Base-by-base conservation (phyloP, 805 yeast genomes). In the Zygosaccharomyces bisporus region DNA sequence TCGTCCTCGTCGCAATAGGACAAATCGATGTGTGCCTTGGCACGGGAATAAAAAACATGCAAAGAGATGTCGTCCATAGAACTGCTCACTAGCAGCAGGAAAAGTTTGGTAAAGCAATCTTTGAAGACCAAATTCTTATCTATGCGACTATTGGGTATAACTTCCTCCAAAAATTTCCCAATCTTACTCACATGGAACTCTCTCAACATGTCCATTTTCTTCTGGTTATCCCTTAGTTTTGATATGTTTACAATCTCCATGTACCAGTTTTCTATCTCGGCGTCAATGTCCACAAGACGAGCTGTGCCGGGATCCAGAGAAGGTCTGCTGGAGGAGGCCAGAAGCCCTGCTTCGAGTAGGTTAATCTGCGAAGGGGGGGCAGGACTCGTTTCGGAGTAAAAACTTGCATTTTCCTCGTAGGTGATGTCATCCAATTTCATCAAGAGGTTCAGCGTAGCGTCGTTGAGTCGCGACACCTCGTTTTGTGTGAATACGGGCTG, bases 401-500 rank as follows among this genome's bases (percentile, higher is more conserved):
- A 56, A 8, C 69, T 57, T 21, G 63, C 61, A 7, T 66, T 34
- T 9, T 53, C 58, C n/a, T 51, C 49, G 23, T 51, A 50, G 25
- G 54, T 50, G 14, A 59, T 53, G 32, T 60, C 64, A 43, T 62
- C 58, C 16, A 63, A 41, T 39, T 61, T 55, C 41, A 55, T 49
- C n/a, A 63, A 39, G 2, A 64, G 51, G 16, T 54, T 46, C 18
- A 60, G 50, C 1, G 60, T 74, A 40, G 80, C 67, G 62, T 93
- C 99, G 60, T 89, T 84, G 55, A 93, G 72, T 52, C 80, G 81
- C 35, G 93, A 83, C 41, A 91, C 84, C 56, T 86, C 91, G 51
- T 85, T 83, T 50, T 95, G 79, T 58, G 93, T 95, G 68, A 93
- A 93, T 9, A 91, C 95, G 0, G 99, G 98, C 65, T 93, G 99